Conservation (phyloP, 73 alveolate species). For the Paramecium bursaria region DNA sequence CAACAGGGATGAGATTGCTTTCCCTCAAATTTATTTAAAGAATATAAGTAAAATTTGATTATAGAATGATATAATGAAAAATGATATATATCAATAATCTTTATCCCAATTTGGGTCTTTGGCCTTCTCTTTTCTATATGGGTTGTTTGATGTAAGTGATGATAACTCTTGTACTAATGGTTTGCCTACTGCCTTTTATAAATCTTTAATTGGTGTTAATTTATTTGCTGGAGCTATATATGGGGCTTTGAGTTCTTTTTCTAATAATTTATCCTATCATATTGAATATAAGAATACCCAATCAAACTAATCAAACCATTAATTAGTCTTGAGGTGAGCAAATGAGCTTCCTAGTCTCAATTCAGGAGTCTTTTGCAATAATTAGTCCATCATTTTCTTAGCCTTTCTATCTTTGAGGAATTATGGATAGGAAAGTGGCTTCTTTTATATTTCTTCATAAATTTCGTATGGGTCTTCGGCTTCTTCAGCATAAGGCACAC, state of each 20-base stretch:
- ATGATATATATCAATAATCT: conserved; percentile 63
- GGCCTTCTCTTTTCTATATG: conserved; percentile 66
- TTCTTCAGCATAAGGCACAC: conserved; percentile 72
- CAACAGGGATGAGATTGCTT: background rate
- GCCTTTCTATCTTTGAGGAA: conserved; percentile 67
- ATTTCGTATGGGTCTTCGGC: conserved; percentile 73
- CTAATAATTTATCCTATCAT: conserved; percentile 60
- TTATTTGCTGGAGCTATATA: conserved; percentile 57
- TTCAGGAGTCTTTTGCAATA: conserved; percentile 58
- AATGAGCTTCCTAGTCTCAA: conserved; percentile 66
- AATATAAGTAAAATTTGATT: too few species aligned
- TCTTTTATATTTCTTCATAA: conserved; percentile 63
- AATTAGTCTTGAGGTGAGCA: conserved; percentile 64
- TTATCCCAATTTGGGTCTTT: conserved; percentile 72
- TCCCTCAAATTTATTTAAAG: conserved; percentile 14
- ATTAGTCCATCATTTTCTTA: conserved; percentile 64
- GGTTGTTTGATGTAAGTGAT: too few species aligned
- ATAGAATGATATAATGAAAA: conserved; percentile 3
- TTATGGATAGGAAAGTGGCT: conserved; percentile 38
- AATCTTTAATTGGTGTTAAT: conserved; percentile 41
- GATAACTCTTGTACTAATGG: conserved; percentile 27
- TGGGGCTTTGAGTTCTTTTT: conserved; percentile 67
- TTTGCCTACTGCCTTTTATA: conserved; percentile 28
- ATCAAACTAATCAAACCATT: conserved; percentile 67
- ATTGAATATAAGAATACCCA: conserved; percentile 42